Conservation (phyloP, 2,329 filamentous ascomycete genomes). For the Cordyceps farinosa region DNA sequence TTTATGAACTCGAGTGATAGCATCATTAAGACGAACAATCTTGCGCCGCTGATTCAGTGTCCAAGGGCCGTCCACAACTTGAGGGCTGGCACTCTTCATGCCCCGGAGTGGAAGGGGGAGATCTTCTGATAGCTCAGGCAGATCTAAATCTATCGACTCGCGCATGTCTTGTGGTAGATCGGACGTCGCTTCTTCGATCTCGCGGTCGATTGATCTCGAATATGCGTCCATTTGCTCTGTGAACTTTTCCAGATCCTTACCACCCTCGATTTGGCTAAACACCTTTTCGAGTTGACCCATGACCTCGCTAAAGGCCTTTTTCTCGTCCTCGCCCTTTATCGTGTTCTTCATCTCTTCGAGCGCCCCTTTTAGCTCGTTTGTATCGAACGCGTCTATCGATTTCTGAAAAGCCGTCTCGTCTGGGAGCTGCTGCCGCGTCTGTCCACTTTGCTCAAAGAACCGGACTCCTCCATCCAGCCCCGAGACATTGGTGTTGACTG, state of each 20-base stretch:
- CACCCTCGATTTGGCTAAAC: conserved; percentile 30
- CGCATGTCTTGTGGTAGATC: conserved; percentile 32
- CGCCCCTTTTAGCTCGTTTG: conserved; percentile 34
- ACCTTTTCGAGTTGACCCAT: conserved; percentile 31
- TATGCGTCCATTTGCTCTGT: conserved; percentile 34
- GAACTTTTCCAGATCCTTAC: conserved; percentile 34
- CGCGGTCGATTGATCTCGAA: conserved; percentile 32
- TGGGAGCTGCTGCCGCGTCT: conserved; percentile 35
- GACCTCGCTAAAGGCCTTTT: conserved; percentile 34
- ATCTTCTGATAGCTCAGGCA: conserved; percentile 26
- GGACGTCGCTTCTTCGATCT: conserved; percentile 31
- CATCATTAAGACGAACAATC: conserved; percentile 34
- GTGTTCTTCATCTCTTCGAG: conserved; percentile 38
- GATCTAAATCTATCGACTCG: conserved; percentile 20
- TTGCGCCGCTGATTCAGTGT: conserved; percentile 38
- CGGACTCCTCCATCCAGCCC: conserved; percentile 34
- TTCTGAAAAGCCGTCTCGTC: conserved; percentile 39
- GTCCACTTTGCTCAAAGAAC: conserved; percentile 47
- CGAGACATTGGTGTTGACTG: background rate
- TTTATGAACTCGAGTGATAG: conserved; percentile 28
- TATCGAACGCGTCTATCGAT: conserved; percentile 35
- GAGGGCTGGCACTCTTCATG: conserved; percentile 28
- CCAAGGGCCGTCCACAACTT: conserved; percentile 36
- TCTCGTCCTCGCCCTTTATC: conserved; percentile 34
- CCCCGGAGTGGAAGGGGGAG: conserved; percentile 20